Evolutionary conservation across 1,139 yeast genomes (phyloP).

Genomic region (Magnusiomyces paraingens): DNA sequence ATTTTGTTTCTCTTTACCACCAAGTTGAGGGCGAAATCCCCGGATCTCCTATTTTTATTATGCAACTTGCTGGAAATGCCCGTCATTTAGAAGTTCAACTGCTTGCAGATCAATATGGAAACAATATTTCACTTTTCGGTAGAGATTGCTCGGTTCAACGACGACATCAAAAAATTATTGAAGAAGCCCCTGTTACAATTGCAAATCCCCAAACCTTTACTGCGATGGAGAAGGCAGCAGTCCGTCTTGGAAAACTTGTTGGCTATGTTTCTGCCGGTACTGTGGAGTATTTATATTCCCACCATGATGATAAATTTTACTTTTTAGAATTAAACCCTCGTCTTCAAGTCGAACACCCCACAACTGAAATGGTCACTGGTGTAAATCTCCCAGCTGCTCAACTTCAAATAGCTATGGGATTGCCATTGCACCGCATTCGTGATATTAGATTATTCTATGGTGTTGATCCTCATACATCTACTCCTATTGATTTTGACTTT

Average conservation of each 20-base stretch:
- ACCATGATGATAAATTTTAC: conserved; percentile 89
- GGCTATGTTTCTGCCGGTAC: conserved; percentile 99
- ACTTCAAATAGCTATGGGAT: conserved; percentile 98
- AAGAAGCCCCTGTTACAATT: conserved; percentile 94
- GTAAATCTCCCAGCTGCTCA: conserved; percentile 98
- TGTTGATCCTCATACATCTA: conserved; percentile 87
- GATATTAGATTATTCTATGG: conserved; percentile 92
- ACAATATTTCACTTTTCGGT: conserved; percentile 86
- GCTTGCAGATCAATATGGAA: conserved; percentile 93
- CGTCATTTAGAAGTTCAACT: conserved; percentile 94
- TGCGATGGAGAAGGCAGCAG: conserved; percentile 95
- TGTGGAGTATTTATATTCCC: conserved; percentile 92
- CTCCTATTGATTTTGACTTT: conserved; percentile 88
- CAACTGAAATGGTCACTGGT: conserved; percentile 98
- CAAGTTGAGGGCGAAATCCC: conserved; percentile 95
- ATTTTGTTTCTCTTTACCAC: conserved; percentile 61
- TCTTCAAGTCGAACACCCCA: conserved; percentile 98
- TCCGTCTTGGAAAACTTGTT: conserved; percentile 88
- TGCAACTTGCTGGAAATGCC: conserved; percentile 92
- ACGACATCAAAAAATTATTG: conserved; percentile 94
- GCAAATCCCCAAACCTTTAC: conserved; percentile 82
- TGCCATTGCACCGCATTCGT: conserved; percentile 89
- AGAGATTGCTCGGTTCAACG: conserved; percentile 97
- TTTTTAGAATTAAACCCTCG: conserved; percentile 95
- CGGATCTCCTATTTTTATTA: conserved; percentile 90